Conservation (phyloP, 192 early-diverging fungal species). For the Oehlia diaphana region DNA sequence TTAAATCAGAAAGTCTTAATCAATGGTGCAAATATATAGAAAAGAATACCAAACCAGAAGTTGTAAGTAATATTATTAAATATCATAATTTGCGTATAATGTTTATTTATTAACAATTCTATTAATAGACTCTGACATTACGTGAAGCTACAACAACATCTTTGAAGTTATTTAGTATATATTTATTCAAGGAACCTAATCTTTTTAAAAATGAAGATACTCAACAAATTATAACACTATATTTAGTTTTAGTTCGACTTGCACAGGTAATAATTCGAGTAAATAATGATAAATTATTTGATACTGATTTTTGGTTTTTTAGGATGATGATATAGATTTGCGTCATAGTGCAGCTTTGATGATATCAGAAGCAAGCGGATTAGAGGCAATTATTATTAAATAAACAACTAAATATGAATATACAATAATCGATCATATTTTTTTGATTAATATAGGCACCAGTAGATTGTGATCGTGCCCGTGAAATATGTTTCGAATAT, state of each 20-base stretch:
- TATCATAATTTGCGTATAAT: background rate
- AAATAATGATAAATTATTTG: background rate
- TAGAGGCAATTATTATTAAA: background rate
- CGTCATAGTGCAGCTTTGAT: background rate
- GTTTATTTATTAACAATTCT: background rate
- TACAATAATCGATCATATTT: background rate
- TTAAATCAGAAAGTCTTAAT: background rate
- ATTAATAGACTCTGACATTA: background rate
- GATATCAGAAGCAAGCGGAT: background rate
- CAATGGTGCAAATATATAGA: conserved; percentile 23
- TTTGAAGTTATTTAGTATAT: background rate
- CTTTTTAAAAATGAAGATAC: background rate
- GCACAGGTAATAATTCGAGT: background rate
- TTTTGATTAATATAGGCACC: background rate
- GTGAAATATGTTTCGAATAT: conserved; percentile 21
- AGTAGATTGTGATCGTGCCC: conserved; percentile 3
- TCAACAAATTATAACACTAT: conserved; percentile 3
- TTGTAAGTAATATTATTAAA: background rate
- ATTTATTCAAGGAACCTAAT: conserved; percentile 5
- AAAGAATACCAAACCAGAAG: conserved; percentile 10
- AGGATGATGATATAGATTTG: conserved; percentile 25
- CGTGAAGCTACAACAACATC: conserved; percentile 21
- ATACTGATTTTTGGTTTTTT: background rate
- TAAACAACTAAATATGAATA: background rate
- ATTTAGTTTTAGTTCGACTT: conserved; percentile 14